Conservation (phyloP, 2,329 filamentous ascomycete genomes). For the Botryotinia calthae region DNA sequence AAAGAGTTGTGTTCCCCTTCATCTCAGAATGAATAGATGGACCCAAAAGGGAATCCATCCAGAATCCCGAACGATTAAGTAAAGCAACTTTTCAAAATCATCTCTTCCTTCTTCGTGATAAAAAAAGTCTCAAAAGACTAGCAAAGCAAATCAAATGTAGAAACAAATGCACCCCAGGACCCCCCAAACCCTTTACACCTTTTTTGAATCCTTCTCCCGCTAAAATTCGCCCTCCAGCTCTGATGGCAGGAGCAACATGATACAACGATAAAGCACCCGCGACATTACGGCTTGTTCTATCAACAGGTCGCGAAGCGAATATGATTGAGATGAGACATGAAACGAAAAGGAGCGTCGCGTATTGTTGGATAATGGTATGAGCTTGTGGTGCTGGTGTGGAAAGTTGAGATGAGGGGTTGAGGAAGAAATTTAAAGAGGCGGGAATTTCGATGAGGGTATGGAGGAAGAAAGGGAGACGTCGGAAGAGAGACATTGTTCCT, state of each 20-base stretch:
- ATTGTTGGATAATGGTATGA: conserved; percentile 41
- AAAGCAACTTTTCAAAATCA: not conserved
- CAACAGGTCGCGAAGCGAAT: conserved; percentile 35
- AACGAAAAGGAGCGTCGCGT: conserved; percentile 40
- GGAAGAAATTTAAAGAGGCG: conserved; percentile 41
- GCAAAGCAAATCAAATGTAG: conserved; percentile 29
- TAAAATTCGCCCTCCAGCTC: conserved; percentile 32
- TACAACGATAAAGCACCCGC: conserved; percentile 40
- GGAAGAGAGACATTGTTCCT: conserved; percentile 11
- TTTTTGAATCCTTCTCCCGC: conserved; percentile 6
- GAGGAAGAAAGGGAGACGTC: conserved; percentile 33
- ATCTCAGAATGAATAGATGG: not conserved
- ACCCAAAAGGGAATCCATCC: not conserved
- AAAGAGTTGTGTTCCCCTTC: not conserved
- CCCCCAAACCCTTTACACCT: conserved; percentile 22
- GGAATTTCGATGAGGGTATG: conserved; percentile 41
- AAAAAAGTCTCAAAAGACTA: conserved; percentile 13
- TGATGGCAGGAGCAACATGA: conserved; percentile 38
- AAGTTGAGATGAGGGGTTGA: conserved; percentile 39
- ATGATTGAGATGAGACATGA: conserved; percentile 39
- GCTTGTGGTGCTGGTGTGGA: conserved; percentile 38
- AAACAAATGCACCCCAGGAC: conserved; percentile 32
- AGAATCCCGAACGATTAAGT: too few species aligned
- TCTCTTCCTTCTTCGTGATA: conserved; percentile 5
- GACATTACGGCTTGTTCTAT: conserved; percentile 36